Evolutionary conservation across 2,329 filamentous ascomycete species (phyloP).

Genomic region (Clarireedia hainanense): DNA sequence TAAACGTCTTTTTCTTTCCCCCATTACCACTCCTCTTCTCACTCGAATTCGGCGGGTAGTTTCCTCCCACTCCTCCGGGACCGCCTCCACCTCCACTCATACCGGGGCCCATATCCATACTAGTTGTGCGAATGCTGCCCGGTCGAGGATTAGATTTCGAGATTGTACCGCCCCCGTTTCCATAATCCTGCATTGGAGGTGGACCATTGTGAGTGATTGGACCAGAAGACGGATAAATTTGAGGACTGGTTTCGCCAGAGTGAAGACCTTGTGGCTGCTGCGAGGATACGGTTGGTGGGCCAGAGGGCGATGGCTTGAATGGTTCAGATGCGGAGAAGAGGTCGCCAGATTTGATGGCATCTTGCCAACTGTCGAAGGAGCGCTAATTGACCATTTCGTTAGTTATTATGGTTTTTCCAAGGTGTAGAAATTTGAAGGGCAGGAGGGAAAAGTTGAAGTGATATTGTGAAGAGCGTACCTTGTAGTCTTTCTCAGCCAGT

Average conservation of each 20-base stretch:
- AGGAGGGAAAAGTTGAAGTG: not conserved
- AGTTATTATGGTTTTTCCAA: not conserved
- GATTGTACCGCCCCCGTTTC: not conserved
- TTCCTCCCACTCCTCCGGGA: not conserved
- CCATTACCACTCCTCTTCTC: slow-evolving; percentile 1
- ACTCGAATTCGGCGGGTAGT: slow-evolving; percentile 7
- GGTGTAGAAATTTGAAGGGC: not conserved
- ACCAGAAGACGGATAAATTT: slow-evolving; percentile 4
- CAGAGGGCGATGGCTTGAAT: not conserved
- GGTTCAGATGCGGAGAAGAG: slow-evolving; percentile 7
- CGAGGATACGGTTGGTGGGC: not conserved
- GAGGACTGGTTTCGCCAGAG: not conserved
- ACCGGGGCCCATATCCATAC: not conserved
- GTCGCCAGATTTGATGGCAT: slow-evolving; percentile 7
- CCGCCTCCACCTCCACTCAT: not conserved
- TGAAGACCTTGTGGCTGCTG: not conserved
- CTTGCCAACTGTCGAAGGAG: slow-evolving; percentile 9
- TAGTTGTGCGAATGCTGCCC: not conserved
- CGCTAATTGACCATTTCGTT: not conserved
- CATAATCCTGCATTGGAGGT: not conserved
- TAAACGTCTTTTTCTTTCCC: slow-evolving; percentile 9
- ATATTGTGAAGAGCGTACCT: not conserved
- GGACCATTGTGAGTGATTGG: not conserved
- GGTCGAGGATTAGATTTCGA: not conserved
- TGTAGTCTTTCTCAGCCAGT: slow-evolving; percentile 7